phyloP scores from a whole-genome alignment of 108 stramenopile species.

The Discostella stelligeroides region DNA sequence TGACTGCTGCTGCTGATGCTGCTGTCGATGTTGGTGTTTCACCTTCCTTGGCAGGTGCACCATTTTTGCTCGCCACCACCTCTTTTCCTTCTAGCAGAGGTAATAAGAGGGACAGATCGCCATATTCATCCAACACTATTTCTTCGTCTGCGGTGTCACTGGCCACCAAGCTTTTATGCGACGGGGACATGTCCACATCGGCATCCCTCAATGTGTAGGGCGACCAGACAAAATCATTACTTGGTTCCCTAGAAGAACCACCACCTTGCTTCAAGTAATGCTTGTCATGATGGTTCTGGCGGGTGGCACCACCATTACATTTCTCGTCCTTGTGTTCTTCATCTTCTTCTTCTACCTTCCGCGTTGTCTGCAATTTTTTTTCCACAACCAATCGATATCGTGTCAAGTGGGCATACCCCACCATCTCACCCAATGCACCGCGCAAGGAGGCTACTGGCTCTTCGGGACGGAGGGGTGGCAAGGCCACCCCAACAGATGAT shows the following conservation, averaged over 20 bases:
- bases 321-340: not conserved
- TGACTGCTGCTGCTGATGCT: not conserved
- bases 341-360: constrained; percentile 4
- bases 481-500: constrained; percentile 36
- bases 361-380: not conserved
- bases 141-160: constrained; percentile 9
- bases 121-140: constrained; percentile 71
- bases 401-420: constrained; percentile 77
- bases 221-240: constrained; percentile 38
- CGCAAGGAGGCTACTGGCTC: constrained; percentile 78
- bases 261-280: not conserved
- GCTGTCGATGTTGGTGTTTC: not conserved
- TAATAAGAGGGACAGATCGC: constrained; percentile 53
- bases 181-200: constrained; percentile 60
- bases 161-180: constrained; percentile 52
- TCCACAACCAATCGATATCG: constrained; percentile 77
- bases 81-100: constrained; percentile 30
- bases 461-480: constrained; percentile 81
- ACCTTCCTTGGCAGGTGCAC: constrained; percentile 9
- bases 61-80: not conserved
- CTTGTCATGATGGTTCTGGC: not conserved
- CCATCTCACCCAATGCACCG: constrained; percentile 67
- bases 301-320: not conserved
- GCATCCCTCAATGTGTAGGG: constrained; percentile 64
- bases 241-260: no score